Conservation (phyloP, 768 basidiomycete species). For the Hypholoma fasciculare region DNA sequence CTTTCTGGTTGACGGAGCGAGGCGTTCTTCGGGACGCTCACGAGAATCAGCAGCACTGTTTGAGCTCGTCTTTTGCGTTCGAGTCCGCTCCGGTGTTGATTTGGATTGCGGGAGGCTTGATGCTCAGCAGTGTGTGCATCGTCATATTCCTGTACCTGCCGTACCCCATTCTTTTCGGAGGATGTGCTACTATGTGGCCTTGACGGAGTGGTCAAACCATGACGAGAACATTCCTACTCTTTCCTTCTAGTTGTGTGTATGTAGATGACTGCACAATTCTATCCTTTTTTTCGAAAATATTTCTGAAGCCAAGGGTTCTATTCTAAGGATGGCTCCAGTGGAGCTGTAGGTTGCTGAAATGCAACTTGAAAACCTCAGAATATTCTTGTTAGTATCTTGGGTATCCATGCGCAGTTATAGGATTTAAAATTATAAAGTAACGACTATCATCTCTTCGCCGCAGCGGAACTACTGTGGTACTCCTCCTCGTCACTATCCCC, state of each 20-base stretch:
- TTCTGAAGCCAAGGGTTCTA: no score
- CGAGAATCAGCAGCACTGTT: constrained; percentile 39
- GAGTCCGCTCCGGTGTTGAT: constrained; percentile 61
- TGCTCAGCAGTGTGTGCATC: constrained; percentile 45
- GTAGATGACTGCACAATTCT: background rate
- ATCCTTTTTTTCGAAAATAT: background rate
- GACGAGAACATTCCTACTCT: constrained; percentile 53
- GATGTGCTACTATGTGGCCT: constrained; percentile 72
- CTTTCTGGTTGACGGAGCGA: constrained; percentile 82
- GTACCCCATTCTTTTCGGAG: constrained; percentile 41
- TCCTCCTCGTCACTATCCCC: constrained; percentile 56
- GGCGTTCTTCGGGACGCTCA: constrained; percentile 47
- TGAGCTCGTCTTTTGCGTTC: constrained; percentile 33
- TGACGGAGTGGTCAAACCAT: constrained; percentile 87
- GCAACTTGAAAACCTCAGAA: no score
- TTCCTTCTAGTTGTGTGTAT: background rate
- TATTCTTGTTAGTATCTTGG: no score
- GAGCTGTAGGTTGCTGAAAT: no score
- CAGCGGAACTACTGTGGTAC: constrained; percentile 22
- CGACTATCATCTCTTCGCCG: constrained; percentile 6
- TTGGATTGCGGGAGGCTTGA: constrained; percentile 45
- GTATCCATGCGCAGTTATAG: no score
- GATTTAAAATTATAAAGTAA: constrained; percentile 1
- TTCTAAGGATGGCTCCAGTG: no score
- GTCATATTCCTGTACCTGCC: constrained; percentile 85